phyloP scores from a whole-genome alignment of 192 early-diverging fungal species.

The Paraglomus brasilianum region DNA sequence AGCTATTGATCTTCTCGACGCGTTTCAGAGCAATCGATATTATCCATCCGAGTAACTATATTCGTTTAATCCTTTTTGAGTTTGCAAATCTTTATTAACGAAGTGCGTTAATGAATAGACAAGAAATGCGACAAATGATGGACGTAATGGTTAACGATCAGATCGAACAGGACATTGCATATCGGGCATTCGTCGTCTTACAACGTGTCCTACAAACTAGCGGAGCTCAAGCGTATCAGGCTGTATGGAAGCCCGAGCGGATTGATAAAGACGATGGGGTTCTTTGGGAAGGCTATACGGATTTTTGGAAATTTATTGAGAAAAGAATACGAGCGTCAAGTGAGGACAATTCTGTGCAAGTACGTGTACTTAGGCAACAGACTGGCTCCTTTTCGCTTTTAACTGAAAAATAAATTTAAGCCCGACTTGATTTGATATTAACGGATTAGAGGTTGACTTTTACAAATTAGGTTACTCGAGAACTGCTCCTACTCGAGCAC shows the following conservation, averaged over 20 bases:
- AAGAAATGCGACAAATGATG: slow-evolving; percentile 19
- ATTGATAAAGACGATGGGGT: background rate
- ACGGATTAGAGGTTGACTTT: too few relatives aligned
- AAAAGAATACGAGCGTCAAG: background rate
- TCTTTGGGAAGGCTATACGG: slow-evolving; percentile 2
- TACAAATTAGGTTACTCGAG: background rate
- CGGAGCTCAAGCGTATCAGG: slow-evolving; percentile 11
- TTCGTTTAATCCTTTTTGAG: background rate
- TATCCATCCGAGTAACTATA: slow-evolving; percentile 15
- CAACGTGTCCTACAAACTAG: slow-evolving; percentile 23
- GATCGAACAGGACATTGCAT: background rate
- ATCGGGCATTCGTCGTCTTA: slow-evolving; percentile 10
- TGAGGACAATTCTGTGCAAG: background rate
- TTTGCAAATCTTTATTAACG: background rate
- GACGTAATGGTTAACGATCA: slow-evolving; percentile 8
- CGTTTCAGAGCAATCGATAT: slow-evolving; percentile 16
- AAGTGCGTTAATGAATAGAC: background rate
- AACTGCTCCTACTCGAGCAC: slow-evolving; percentile 8
- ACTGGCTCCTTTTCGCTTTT: background rate
- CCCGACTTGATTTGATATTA: background rate
- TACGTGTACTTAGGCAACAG: background rate
- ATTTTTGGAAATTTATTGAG: slow-evolving; percentile 26
- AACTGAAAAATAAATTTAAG: background rate
- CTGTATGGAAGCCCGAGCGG: slow-evolving; percentile 6
- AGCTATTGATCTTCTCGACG: slow-evolving; percentile 17